Evolutionary conservation across 116 monocot species (phyloP).

Genomic region (Iris pallida): DNA sequence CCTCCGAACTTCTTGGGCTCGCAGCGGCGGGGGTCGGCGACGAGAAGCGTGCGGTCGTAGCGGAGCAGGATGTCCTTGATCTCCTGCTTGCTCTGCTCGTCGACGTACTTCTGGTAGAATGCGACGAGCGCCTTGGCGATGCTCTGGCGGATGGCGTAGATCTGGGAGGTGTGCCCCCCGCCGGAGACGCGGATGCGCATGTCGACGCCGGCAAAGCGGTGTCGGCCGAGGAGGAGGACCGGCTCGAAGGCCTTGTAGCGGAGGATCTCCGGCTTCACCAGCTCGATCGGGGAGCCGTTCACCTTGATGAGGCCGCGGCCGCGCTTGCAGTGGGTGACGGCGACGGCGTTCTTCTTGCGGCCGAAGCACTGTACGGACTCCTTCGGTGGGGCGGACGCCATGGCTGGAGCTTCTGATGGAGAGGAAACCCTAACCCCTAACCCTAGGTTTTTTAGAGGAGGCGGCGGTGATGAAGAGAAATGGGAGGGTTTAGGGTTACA

Average conservation of each 20-base stretch:
- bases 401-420: neutral
- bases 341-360: conserved; percentile 44
- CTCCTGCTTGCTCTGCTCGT: conserved; percentile 47
- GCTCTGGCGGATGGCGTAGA: conserved; percentile 58
- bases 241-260: conserved; percentile 53
- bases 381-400: neutral
- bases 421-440: conserved; percentile 15
- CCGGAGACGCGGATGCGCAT: conserved; percentile 40
- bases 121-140: conserved; percentile 57
- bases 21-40: conserved; percentile 48
- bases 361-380: conserved; percentile 45
- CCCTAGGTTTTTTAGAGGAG: neutral
- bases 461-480: neutral
- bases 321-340: conserved; percentile 40
- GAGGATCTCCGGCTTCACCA: conserved; percentile 51
- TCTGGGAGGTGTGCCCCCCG: conserved; percentile 39
- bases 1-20: conserved; percentile 65
- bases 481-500: neutral
- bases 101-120: conserved; percentile 50
- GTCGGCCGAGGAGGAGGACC: conserved; percentile 38
- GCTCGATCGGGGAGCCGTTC: conserved; percentile 48
- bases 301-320: conserved; percentile 48
- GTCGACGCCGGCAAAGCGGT: conserved; percentile 41
- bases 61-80: conserved; percentile 42
- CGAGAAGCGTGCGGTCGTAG: conserved; percentile 47